A percentile compares a stretch with the other conserved stretches of the same genome.
These are phyloP conservation scores for Ophiostoma perfectum DNA, from an alignment of 2,329 filamentous ascomycete genomes.

Conservation along the genomic window DNA sequence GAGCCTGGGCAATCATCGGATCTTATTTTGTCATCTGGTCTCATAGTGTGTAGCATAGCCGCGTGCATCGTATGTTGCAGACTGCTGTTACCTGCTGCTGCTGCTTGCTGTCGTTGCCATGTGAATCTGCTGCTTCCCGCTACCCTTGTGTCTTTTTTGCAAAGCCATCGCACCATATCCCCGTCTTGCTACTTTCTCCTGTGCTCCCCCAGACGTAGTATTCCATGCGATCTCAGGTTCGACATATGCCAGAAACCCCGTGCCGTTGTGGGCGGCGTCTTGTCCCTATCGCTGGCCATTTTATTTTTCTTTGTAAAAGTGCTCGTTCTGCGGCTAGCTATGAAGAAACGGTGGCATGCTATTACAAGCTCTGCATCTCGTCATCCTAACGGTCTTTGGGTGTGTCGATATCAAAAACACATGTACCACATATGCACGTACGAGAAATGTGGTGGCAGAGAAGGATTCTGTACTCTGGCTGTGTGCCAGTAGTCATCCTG, in stretches of 20 bases:
- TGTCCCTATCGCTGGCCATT: no score
- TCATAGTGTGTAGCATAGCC: background rate
- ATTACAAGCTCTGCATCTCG: background rate
- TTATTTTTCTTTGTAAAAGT: no score
- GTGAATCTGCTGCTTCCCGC: background rate
- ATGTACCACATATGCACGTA: constrained; percentile 2
- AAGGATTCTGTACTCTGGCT: background rate
- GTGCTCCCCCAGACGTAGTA: no score
- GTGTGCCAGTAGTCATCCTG: background rate
- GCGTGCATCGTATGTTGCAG: background rate
- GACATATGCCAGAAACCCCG: no score
- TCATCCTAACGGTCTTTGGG: background rate
- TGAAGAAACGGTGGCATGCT: no score
- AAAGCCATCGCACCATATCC: background rate
- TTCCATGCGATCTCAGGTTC: no score
- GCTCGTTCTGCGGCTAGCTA: no score
- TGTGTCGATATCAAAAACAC: background rate
- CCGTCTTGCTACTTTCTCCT: no score
- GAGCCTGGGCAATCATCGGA: no score
- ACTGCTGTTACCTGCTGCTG: background rate
- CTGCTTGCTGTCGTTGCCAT: background rate
- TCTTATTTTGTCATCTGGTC: no score
- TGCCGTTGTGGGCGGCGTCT: no score
- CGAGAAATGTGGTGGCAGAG: constrained; percentile 1
- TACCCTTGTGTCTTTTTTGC: background rate